phyloP scores from a whole-genome alignment of 768 basidiomycete species.

The Paxillus ammoniavirescens region DNA sequence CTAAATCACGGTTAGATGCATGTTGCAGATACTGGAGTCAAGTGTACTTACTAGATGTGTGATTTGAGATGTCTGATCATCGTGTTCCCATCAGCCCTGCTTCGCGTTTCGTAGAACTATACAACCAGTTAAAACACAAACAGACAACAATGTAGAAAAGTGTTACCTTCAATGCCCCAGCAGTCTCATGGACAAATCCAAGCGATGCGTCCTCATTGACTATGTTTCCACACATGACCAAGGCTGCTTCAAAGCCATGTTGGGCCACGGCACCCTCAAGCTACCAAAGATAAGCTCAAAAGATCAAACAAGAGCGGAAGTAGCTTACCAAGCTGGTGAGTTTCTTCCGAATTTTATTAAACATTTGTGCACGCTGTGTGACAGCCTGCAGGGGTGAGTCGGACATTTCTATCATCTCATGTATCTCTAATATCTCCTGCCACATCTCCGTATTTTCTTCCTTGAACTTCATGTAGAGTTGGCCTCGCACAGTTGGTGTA shows the following conservation, averaged over 20 bases:
- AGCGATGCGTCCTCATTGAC: slow-evolving; percentile 7
- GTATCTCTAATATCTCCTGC: slow-evolving; percentile 6
- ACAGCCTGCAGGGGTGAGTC: neutral
- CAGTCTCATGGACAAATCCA: neutral
- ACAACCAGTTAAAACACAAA: neutral
- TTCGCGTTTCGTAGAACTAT: neutral
- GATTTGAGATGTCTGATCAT: neutral
- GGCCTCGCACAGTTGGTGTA: neutral
- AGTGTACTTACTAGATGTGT: neutral
- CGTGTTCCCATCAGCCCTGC: neutral
- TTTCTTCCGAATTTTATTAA: neutral
- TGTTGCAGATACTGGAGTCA: neutral
- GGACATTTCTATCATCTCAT: neutral
- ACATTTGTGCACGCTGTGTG: neutral
- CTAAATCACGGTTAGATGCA: neutral
- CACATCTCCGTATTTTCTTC: neutral
- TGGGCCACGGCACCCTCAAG: neutral
- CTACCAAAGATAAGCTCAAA: neutral
- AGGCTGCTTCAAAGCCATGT: slow-evolving; percentile 9
- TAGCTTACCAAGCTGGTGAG: neutral
- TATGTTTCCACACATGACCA: slow-evolving; percentile 9
- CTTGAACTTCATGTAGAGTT: slow-evolving; percentile 1
- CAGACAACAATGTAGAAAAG: neutral
- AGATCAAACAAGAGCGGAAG: neutral
- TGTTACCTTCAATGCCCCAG: neutral